Conservation (phyloP, 2,329 filamentous ascomycete genomes). For the Knoxdaviesia capensis region DNA sequence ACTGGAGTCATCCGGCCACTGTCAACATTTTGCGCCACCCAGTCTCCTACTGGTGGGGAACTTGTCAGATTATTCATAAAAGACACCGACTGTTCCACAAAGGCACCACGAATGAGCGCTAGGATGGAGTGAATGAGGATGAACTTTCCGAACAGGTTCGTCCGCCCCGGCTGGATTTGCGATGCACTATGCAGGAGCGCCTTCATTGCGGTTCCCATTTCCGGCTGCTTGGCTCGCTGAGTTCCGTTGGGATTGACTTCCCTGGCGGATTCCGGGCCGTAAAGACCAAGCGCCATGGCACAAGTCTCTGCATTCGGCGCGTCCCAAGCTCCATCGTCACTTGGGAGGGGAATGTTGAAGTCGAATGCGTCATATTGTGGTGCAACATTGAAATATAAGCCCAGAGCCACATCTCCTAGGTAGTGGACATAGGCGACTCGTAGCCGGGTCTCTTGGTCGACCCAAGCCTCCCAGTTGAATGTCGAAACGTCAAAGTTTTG, state of each 20-base stretch:
- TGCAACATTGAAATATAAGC: conserved; percentile 50
- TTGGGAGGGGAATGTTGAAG: conserved; percentile 45
- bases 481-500: conserved; percentile 24
- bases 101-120: conserved; percentile 31
- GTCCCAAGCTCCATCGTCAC: conserved; percentile 58
- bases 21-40: conserved; percentile 22
- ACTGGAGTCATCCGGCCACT: conserved; percentile 23
- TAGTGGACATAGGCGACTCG: conserved; percentile 45
- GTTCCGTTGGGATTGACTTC: conserved; percentile 40
- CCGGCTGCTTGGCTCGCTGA: conserved; percentile 41
- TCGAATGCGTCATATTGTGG: conserved; percentile 44
- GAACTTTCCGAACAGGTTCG: conserved; percentile 56
- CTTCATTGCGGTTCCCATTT: conserved; percentile 39
- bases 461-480: conserved; percentile 48
- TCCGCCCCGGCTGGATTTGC: conserved; percentile 41
- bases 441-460: conserved; percentile 50
- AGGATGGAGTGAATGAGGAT: conserved; percentile 51
- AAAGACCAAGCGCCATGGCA: conserved; percentile 42
- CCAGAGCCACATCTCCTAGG: conserved; percentile 41
- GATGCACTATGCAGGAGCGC: conserved; percentile 37
- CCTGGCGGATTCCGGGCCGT: conserved; percentile 33
- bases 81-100: conserved; percentile 17
- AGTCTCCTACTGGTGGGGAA: conserved; percentile 39
- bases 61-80: conserved; percentile 18
- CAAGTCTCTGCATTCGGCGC: conserved; percentile 38